These are phyloP conservation scores for Gossypium trilobum DNA, from an alignment of 441 rosid species.

Conservation along the genomic window DNA sequence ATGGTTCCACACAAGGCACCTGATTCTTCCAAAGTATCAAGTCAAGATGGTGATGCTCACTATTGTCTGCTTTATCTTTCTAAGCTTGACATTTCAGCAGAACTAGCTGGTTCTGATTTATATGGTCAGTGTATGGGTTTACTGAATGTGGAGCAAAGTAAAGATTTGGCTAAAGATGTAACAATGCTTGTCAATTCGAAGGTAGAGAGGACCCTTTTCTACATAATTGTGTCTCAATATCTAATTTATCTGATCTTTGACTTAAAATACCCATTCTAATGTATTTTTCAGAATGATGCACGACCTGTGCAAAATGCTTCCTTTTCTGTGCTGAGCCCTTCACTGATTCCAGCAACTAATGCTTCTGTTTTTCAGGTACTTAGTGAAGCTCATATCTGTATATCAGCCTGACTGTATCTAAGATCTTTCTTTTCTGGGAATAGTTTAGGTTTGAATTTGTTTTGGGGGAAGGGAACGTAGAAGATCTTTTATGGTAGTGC, in stretches of 20 bases:
- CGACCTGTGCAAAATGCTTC: slow-evolving; percentile 49
- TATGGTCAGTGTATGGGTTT: slow-evolving; percentile 37
- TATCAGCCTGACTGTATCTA: background rate
- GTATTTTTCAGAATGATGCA: slow-evolving; percentile 53
- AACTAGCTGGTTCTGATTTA: slow-evolving; percentile 65
- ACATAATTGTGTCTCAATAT: background rate
- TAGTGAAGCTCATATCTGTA: background rate
- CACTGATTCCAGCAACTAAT: slow-evolving; percentile 50
- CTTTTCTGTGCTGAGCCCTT: slow-evolving; percentile 28
- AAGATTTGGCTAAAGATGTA: slow-evolving; percentile 33
- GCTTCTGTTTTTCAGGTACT: slow-evolving; percentile 67
- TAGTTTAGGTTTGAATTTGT: background rate
- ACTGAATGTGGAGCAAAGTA: slow-evolving; percentile 30
- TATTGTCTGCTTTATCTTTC: slow-evolving; percentile 23
- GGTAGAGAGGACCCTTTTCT: slow-evolving; percentile 30
- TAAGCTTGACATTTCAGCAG: slow-evolving; percentile 71
- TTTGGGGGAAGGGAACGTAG: background rate
- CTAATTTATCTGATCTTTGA: slow-evolving; percentile 5
- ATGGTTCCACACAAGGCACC: slow-evolving; percentile 22
- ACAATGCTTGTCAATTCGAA: slow-evolving; percentile 47
- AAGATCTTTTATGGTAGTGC: background rate
- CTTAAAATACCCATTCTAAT: slow-evolving; percentile 3
- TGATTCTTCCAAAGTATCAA: slow-evolving; percentile 32
- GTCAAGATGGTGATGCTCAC: slow-evolving; percentile 21
- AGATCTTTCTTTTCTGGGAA: background rate